Conservation (phyloP, 2,329 filamentous ascomycete genomes). For the Aspergillus ochraceus region DNA sequence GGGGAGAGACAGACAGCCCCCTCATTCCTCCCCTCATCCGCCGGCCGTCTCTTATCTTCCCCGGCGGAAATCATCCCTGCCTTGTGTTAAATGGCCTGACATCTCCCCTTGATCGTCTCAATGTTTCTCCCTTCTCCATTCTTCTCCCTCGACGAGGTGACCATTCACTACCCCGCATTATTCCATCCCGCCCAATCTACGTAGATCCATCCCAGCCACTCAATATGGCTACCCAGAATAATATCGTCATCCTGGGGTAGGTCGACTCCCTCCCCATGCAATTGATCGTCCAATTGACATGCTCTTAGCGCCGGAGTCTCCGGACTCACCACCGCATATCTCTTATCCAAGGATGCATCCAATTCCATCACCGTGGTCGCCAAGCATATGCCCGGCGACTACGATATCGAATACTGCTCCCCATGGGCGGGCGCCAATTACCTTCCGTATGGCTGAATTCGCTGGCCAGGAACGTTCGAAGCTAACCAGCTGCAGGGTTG, state of each 20-base stretch:
- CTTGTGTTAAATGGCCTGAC: too few relatives aligned
- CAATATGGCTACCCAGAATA: conserved; percentile 32
- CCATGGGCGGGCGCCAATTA: conserved; percentile 87
- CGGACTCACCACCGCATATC: conserved; percentile 64
- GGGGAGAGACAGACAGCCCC: too few relatives aligned
- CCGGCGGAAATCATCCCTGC: too few relatives aligned
- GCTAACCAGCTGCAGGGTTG: conserved; percentile 35
- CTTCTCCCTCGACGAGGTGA: not conserved
- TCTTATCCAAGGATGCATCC: conserved; percentile 56
- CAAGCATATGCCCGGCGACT: conserved; percentile 92
- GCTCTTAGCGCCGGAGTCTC: conserved; percentile 61
- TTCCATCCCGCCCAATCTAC: not conserved
- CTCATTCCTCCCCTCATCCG: too few relatives aligned
- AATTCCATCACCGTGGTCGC: conserved; percentile 70
- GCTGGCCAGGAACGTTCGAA: not conserved
- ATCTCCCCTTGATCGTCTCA: not conserved
- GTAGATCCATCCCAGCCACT: not conserved
- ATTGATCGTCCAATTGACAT: conserved; percentile 6
- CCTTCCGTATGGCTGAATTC: conserved; percentile 58
- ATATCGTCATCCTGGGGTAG: conserved; percentile 44
- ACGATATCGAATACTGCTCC: conserved; percentile 85
- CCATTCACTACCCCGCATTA: not conserved
- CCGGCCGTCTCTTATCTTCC: too few relatives aligned
- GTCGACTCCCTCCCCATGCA: conserved; percentile 2
- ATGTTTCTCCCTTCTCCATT: not conserved